Evolutionary conservation across 768 basidiomycete genomes (phyloP).

Genomic region (Tephrocybe sp.): DNA sequence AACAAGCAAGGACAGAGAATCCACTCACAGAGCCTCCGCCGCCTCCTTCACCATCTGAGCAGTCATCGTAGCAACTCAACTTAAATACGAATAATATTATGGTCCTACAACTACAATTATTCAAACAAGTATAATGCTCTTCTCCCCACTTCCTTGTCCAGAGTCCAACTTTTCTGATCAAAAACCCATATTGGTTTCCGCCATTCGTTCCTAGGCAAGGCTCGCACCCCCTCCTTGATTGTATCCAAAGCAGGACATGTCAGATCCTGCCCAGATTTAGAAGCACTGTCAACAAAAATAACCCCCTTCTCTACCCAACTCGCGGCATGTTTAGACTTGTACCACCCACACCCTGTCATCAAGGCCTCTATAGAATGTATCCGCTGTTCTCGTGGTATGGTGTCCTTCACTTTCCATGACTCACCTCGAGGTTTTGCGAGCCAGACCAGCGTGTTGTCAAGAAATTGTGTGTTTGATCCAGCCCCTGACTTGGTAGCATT

Average conservation of each 20-base stretch:
- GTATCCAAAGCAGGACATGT: constrained; percentile 10
- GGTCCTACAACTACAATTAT: background rate
- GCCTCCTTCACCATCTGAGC: constrained; percentile 20
- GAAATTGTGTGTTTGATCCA: background rate
- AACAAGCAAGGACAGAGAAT: constrained; percentile 79
- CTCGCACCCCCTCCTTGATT: constrained; percentile 6
- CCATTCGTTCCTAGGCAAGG: background rate
- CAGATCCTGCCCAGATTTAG: constrained; percentile 12
- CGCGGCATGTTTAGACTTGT: background rate
- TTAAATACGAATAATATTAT: background rate
- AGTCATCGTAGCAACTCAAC: constrained; percentile 4
- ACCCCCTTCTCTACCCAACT: constrained; percentile 27
- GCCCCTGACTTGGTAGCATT: background rate
- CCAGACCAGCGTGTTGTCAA: constrained; percentile 26
- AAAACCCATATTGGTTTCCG: constrained; percentile 19
- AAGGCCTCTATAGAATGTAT: constrained; percentile 44
- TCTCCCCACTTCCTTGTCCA: background rate
- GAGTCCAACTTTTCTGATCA: constrained; percentile 10
- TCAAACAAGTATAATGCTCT: background rate
- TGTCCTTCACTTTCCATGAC: constrained; percentile 25
- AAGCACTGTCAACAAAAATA: constrained; percentile 33
- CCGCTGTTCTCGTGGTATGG: constrained; percentile 28
- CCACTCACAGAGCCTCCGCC: constrained; percentile 64
- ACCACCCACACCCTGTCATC: constrained; percentile 47
- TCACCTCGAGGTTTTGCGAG: constrained; percentile 22